Conservation (phyloP, 139 green algal species). For the Ettlia oleoabundans region DNA sequence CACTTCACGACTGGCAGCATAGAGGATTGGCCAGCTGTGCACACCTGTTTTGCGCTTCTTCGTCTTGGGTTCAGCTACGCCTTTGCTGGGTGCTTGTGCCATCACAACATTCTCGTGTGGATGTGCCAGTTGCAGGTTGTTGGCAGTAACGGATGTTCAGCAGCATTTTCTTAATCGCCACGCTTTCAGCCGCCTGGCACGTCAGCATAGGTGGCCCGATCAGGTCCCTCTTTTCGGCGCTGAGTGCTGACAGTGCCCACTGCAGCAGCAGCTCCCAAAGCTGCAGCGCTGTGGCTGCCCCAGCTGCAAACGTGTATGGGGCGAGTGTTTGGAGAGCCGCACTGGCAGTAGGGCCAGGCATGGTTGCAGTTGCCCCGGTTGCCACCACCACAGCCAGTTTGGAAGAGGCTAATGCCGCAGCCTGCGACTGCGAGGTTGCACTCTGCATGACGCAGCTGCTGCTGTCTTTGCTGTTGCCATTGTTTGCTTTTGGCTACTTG, state of each 20-base stretch:
- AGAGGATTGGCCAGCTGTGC: neutral
- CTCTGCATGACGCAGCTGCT: conserved; percentile 4
- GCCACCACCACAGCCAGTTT: neutral
- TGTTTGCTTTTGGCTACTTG: neutral
- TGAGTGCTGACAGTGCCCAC: too few relatives aligned
- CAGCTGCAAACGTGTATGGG: too few relatives aligned
- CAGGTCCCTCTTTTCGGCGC: neutral
- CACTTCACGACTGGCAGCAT: neutral
- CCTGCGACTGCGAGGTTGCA: conserved; percentile 18
- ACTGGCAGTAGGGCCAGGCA: neutral
- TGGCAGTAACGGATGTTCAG: neutral
- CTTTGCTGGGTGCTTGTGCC: neutral
- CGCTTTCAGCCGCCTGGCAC: neutral
- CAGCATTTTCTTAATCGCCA: neutral
- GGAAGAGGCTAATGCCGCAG: neutral
- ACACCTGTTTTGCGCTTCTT: neutral
- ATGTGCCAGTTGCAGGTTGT: neutral
- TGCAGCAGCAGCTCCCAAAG: too few relatives aligned
- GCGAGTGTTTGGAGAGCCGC: neutral
- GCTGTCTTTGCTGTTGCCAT: conserved; percentile 8
- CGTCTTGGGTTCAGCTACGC: neutral
- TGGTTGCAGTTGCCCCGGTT: neutral
- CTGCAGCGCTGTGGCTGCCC: too few relatives aligned
- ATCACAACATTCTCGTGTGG: too few relatives aligned
- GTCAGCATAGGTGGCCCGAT: neutral